A percentile compares a stretch with the other conserved stretches of the same genome.
Evolutionary conservation across 2,329 filamentous ascomycete species (phyloP).

Genomic region (Pyrenophora tritici-repentis): DNA sequence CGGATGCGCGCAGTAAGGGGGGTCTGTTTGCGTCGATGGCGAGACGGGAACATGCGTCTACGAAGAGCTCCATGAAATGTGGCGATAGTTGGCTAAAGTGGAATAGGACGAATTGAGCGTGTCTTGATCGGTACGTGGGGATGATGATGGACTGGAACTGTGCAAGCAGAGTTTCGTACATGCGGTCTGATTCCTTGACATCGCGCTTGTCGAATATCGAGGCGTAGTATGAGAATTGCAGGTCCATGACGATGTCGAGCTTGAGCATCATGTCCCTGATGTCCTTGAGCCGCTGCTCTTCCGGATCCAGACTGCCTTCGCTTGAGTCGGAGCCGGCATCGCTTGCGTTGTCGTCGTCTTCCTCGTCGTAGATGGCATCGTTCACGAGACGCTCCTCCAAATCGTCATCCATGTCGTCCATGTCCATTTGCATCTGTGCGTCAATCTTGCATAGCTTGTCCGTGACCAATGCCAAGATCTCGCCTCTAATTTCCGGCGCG

Average conservation of each 20-base stretch:
- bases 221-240: conserved; percentile 82
- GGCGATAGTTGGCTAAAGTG: conserved; percentile 88
- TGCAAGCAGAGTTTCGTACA: conserved; percentile 77
- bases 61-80: conserved; percentile 79
- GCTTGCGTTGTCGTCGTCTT: conserved; percentile 61
- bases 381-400: conserved; percentile 73
- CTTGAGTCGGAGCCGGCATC: conserved; percentile 74
- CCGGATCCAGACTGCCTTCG: conserved; percentile 64
- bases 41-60: conserved; percentile 74
- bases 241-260: conserved; percentile 86
- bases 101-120: conserved; percentile 94
- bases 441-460: conserved; percentile 91
- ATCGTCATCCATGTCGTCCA: conserved; percentile 92
- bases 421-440: conserved; percentile 89
- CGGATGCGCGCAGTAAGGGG: conserved; percentile 77
- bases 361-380: conserved; percentile 54
- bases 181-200: conserved; percentile 67
- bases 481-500: conserved; percentile 74
- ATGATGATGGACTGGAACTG: conserved; percentile 89
- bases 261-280: conserved; percentile 85
- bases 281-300: conserved; percentile 65
- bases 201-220: conserved; percentile 72
- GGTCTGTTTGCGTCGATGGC: conserved; percentile 68
- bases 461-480: conserved; percentile 81
- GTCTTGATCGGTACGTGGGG: conserved; percentile 86